Evolutionary conservation across 2,329 filamentous ascomycete species (phyloP), one percentile per base, ranked within the genome.

Genomic region (Fusarium chlamydosporum): DNA sequence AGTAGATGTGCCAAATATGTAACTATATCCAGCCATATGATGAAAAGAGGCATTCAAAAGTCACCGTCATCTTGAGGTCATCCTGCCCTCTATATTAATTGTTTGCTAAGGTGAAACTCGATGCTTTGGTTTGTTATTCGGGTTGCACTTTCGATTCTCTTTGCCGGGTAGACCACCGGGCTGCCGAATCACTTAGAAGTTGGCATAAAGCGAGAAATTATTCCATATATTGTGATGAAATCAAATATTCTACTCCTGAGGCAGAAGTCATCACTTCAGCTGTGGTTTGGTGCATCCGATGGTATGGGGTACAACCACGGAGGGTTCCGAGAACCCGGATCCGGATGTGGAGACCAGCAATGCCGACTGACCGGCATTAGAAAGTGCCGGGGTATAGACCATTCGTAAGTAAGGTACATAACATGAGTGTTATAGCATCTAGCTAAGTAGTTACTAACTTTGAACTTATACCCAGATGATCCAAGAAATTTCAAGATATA

Each of bases 1-100:
- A 74, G 61, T 75, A 75, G 61, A 70, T 75, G 72, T 75, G 70
- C 67, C 58, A 72, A 72, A 72, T 68, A 67, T 75, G 73, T 75
- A 75, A 75, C 68, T 74, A 74, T 75, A 75, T 71, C 64, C 72
- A 74, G 69, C 70, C 55, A 70, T 61, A 27, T 58, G 61, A 74
- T 72, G 62, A 71, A 70, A 70, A 55, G 52, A 70, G 48, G 64
- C 51, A 60, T 52, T 62, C 50, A 56, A 51, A 40, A 51, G 47
- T 51, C 47, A 40, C 26, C 47, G 12, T 6, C 46, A 27, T 38
- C n/a, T 13, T 7, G 31, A 12, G 20, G 12, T 40, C 18, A 40
- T n/a, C 16, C 16, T 20, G 34, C 20, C 12, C 9, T 51, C 34
- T 29, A 10, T 26, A 6, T 18, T 20, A 13, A 16, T 10, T 9